Base-by-base conservation (phyloP, 306 rosid genomes). In the Castanea crenata region DNA sequence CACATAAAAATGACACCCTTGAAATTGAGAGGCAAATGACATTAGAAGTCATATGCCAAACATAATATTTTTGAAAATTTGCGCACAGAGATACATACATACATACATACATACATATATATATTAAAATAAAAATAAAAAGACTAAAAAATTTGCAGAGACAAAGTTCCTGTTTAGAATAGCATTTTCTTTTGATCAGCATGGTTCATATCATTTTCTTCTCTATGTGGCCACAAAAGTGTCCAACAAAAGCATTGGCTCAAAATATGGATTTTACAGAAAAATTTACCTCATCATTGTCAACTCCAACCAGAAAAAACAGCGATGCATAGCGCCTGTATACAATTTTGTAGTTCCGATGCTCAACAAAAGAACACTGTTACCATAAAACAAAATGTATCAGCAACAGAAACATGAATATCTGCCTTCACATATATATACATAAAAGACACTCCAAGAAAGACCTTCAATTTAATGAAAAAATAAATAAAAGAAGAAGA, bases 301-400 rank as follows among this genome's bases (percentile, higher is more conserved):
- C 99, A 76, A 95, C 98, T 82, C 99, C 99, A 72, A 95, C 99
- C 49, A 95, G 89, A 87, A 95, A 95, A 85, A 95, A 95, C 79
- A 95, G 75, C 7, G 98, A 95, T 59, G 97, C 99, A 72, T 93
- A 95, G 80, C 98, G 98, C 69, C 99, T 87, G 86, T 93, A 95
- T 3, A 95, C 88, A 79, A 95, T 93, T 89, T 93, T 95, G 90
- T 95, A 95, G 86, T 93, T 95, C 78, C 99, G 91, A 83, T 95
- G 98, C 94, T 93, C 99, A 7, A 93, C 99, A 80, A 95, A 95
- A 19, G 98, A 95, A 88, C 99, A 95, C 98, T 92, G 94, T 78
- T 51, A 69, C 69, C 73, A 83, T 21, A 8, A 68, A 2, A 57
- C 79, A 78, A 74, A 71, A 88, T 3, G 59, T 16, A 85, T 64